Evolutionary conservation across 371 early-diverging fungal species (phyloP).

Genomic region (Apophysomyces sp.): DNA sequence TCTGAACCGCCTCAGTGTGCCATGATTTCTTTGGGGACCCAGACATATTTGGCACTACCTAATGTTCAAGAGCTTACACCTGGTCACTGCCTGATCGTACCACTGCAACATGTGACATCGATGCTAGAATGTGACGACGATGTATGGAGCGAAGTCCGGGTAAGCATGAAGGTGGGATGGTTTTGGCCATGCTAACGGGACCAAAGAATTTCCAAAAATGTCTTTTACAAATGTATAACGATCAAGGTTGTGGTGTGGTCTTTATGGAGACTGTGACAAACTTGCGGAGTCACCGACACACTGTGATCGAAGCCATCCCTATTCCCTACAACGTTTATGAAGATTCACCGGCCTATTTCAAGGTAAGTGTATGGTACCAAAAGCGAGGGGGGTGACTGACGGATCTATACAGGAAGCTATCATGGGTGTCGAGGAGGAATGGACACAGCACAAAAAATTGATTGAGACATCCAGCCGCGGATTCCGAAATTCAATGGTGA

Average conservation of each 20-base stretch:
- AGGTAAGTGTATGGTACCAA: conserved; percentile 33
- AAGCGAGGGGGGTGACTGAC: background rate
- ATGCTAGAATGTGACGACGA: conserved; percentile 89
- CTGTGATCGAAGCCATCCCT: conserved; percentile 90
- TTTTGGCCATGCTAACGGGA: no score
- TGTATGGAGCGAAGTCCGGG: conserved; percentile 89
- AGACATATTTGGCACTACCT: conserved; percentile 82
- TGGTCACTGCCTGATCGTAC: conserved; percentile 91
- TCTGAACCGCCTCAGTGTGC: conserved; percentile 64
- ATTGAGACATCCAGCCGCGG: conserved; percentile 79
- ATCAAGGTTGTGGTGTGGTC: conserved; percentile 67
- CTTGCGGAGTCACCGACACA: conserved; percentile 74
- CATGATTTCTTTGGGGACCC: conserved; percentile 75
- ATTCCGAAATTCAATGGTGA: conserved; percentile 70
- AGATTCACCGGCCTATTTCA: conserved; percentile 85
- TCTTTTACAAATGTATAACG: conserved; percentile 80
- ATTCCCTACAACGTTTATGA: conserved; percentile 76
- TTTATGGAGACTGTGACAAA: conserved; percentile 90
- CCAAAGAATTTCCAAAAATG: conserved; percentile 92
- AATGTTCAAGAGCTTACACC: conserved; percentile 71
- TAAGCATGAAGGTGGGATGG: conserved; percentile 40
- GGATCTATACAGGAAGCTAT: conserved; percentile 68
- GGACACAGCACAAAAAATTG: conserved; percentile 90
- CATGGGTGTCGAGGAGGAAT: conserved; percentile 76
- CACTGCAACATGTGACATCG: conserved; percentile 80